Base-by-base conservation (phyloP, 2,329 filamentous ascomycete species). In the Fonsecaea pugnacius region DNA sequence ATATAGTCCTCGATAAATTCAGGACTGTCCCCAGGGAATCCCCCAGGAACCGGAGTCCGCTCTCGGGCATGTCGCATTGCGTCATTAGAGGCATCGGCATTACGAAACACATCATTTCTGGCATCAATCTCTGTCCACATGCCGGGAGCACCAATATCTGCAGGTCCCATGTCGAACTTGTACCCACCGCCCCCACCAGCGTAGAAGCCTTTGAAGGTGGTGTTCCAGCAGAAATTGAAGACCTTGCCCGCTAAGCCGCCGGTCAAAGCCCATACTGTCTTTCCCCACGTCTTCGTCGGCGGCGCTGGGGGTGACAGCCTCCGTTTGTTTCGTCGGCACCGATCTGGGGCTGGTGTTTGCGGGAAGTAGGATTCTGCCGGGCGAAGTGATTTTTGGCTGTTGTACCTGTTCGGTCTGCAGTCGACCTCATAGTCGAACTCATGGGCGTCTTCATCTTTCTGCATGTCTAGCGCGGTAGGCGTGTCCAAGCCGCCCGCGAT, bases 141-240 rank as follows among this genome's bases (percentile, higher is more conserved):
- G 58, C 65, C 75, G 55, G 73, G 58, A 48, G 73, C 69, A 12
- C 43, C 46, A 4, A 72, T 61, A 6, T 56, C 38, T 24, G 68
- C 60, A 52, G 54, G 71, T 50, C 68, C 73, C 57, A 74, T 64
- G 30, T 80, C 74, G 70, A 91, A 78, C 6, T 84, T 79, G 72
- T 93, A 96, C 30, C 87, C 87, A 65, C 82, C 82, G 8, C 93
- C 94, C 2, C 90, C 91, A 7, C 93, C 94, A 12, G 93, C 92
- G 67, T 93, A 88, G 75, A 97, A 97, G 0, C 93, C 93, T 60
- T 85, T 84, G 73, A 97, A 96, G 0, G 90, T 76, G 8, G 84
- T 86, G 0, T 80, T 79, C 75, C 82, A 91, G 79, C 93, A 96
- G 72, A 96, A 95, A 70, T 92, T 86, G 85, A 91, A 92, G 0